Evolutionary conservation across 2,329 filamentous ascomycete genomes (phyloP).

Genomic region (Mariannaea sp.): DNA sequence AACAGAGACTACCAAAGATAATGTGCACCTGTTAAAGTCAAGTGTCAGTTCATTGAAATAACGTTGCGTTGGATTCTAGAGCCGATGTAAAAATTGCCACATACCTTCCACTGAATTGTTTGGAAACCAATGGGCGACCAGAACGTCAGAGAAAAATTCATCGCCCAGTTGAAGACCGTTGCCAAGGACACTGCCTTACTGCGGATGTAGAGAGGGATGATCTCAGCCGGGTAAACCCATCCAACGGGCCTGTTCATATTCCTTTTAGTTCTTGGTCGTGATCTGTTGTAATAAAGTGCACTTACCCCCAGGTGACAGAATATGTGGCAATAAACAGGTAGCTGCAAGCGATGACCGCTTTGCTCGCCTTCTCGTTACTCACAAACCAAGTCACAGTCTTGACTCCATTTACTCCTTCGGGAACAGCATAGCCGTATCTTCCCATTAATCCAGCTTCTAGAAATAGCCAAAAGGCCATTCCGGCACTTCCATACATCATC

Average conservation of each 20-base stretch:
- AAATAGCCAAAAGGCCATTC: background rate
- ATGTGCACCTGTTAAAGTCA: background rate
- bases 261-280: too few species aligned
- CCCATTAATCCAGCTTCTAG: background rate
- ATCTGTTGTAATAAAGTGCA: too few species aligned
- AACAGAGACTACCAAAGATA: background rate
- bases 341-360: background rate
- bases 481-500: too few species aligned
- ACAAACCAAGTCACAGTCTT: background rate
- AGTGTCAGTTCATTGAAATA: too few species aligned
- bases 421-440: background rate
- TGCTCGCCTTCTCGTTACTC: too few species aligned
- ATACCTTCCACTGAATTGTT: background rate
- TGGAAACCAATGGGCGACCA: background rate
- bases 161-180: slow-evolving; percentile 1
- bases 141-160: slow-evolving; percentile 6
- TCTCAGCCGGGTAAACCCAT: slow-evolving; percentile 9
- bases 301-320: background rate
- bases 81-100: background rate
- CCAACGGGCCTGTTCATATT: background rate
- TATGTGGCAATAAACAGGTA: slow-evolving; percentile 1
- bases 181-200: slow-evolving; percentile 2
- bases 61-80: too few species aligned
- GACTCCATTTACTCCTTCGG: background rate
- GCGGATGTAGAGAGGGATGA: slow-evolving; percentile 2